These are phyloP conservation scores for Lactarius sanguifluus DNA, from an alignment of 768 basidiomycete species.

Conservation along the genomic window DNA sequence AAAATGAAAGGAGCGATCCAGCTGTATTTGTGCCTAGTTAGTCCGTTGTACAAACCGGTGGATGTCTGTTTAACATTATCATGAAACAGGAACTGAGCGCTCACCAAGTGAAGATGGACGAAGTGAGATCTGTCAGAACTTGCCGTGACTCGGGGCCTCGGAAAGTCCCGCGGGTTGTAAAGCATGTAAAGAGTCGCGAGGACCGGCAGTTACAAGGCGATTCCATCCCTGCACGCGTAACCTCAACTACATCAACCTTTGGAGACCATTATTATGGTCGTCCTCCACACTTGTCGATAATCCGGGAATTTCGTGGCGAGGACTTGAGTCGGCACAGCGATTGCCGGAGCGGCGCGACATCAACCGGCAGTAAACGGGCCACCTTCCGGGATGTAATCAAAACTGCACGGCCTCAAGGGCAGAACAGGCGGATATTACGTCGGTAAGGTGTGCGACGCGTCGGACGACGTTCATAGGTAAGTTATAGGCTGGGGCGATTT, in stretches of 20 bases:
- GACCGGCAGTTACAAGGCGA: neutral
- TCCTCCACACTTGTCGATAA: neutral
- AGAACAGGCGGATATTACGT: slow-evolving; percentile 16
- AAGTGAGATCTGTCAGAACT: neutral
- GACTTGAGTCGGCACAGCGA: neutral
- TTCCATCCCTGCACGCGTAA: neutral
- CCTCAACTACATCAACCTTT: no score
- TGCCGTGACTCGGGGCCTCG: neutral
- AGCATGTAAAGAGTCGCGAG: neutral
- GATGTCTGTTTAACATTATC: neutral
- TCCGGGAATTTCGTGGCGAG: neutral
- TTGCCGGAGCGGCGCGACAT: neutral
- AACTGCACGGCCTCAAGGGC: neutral
- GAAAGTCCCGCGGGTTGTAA: neutral
- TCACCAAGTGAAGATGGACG: neutral
- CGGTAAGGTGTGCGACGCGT: neutral
- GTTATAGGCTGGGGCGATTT: neutral
- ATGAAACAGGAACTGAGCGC: neutral
- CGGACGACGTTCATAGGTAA: neutral
- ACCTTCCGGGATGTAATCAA: neutral
- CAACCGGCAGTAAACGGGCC: neutral
- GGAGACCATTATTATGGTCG: neutral
- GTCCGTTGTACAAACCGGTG: neutral
- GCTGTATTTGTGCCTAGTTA: neutral
- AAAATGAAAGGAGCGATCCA: neutral